Conservation (phyloP, 1,139 yeast species). For the Sugiyamaella japonica region DNA sequence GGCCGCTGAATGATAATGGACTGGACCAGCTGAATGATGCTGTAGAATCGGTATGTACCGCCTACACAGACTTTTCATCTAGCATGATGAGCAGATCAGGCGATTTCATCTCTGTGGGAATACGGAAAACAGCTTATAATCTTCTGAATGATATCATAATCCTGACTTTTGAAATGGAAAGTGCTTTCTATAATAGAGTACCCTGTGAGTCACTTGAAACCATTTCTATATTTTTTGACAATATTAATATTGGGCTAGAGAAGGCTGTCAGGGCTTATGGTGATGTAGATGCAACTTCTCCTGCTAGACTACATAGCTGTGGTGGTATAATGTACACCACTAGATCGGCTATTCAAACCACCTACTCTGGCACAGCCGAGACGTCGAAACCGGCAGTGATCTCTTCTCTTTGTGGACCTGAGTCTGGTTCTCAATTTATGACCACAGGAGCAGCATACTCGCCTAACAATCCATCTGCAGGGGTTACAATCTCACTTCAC, state of each 20-base stretch:
- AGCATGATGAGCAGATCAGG: not conserved
- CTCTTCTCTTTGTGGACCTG: no score
- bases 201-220: conserved; percentile 1
- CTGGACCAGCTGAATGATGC: not conserved
- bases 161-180: conserved; percentile 2
- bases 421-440: no score
- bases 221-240: not conserved
- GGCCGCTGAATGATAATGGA: not conserved
- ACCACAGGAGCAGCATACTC: no score
- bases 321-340: not conserved
- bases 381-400: no score
- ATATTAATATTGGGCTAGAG: conserved; percentile 1
- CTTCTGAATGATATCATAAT: not conserved
- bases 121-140: not conserved
- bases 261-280: conserved; percentile 1
- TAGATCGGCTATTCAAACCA: no score
- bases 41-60: conserved; percentile 3
- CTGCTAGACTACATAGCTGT: not conserved
- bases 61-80: not conserved
- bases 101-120: conserved; percentile 6
- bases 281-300: not conserved
- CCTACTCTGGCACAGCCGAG: no score
- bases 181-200: not conserved
- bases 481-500: no score
- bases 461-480: no score